phyloP scores from a whole-genome alignment of 257 asterid species.

The Nicotiana paniculata region DNA sequence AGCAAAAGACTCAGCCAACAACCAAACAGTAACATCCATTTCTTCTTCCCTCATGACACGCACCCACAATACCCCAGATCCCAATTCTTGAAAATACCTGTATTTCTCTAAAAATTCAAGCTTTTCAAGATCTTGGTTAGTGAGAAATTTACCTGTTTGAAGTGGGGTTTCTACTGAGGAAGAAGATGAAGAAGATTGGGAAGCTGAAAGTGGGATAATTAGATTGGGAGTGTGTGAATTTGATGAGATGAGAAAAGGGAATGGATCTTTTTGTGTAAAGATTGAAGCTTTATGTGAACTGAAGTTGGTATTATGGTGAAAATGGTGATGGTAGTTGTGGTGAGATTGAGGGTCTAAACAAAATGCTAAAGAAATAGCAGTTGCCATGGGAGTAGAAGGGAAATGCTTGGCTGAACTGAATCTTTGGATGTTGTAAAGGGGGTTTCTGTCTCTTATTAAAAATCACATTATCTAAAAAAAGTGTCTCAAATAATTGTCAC shows the following conservation, averaged over 20 bases:
- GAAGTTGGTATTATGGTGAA: slow-evolving; percentile 27
- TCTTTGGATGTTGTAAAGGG: background rate
- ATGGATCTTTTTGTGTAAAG: slow-evolving; percentile 36
- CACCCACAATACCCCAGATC: slow-evolving; percentile 62
- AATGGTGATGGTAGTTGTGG: slow-evolving; percentile 20
- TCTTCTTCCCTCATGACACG: slow-evolving; percentile 82
- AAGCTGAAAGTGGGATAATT: slow-evolving; percentile 37
- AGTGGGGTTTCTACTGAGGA: slow-evolving; percentile 33
- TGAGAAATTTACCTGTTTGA: slow-evolving; percentile 49
- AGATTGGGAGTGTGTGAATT: slow-evolving; percentile 21
- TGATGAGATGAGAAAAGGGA: slow-evolving; percentile 40
- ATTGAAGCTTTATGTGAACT: slow-evolving; percentile 16
- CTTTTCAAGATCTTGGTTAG: slow-evolving; percentile 59
- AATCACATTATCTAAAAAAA: too few species aligned
- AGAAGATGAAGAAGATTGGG: slow-evolving; percentile 49
- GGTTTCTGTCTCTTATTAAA: background rate
- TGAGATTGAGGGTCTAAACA: slow-evolving; percentile 32
- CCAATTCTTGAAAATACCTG: slow-evolving; percentile 56
- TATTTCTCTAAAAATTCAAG: slow-evolving; percentile 48
- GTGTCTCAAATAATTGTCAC: too few species aligned
- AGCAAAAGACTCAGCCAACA: slow-evolving; percentile 77
- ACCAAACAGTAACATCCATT: slow-evolving; percentile 54
- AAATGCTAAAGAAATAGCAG: slow-evolving; percentile 40
- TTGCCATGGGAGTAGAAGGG: slow-evolving; percentile 33
- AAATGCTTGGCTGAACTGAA: background rate